Base-by-base conservation (phyloP, 139 green algal genomes). In the Axilococcus clingmanii region DNA sequence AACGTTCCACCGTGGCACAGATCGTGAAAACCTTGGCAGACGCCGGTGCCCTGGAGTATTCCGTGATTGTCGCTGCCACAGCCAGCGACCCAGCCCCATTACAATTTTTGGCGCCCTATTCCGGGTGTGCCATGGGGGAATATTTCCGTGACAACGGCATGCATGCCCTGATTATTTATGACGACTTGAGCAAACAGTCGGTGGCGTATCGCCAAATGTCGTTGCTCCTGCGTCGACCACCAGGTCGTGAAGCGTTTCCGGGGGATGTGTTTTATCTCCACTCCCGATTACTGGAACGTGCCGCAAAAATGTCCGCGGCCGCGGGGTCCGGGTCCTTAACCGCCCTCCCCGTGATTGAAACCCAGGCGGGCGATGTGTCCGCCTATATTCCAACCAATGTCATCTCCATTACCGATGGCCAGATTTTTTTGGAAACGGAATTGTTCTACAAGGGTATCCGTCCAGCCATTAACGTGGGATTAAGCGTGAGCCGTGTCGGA, bases 151-250 rank as follows among this genome's bases (percentile, higher is more conserved):
- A 87, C 61, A 84, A 61, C 31, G 76, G 75, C 40, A 86, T 83
- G 68, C 83, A 52, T 65, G 19, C 59, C 64, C 57, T 51, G 17
- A 51, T 51, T 49, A 80, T 94, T 45, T 95, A 90, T 61, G 86
- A 93, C 62, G 86, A 95, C 59, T 59, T 95, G 56, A 87, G 74
- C 43, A 94, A 94, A 67, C 84, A 94, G 71, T 82, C 79, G 15
- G 82, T 92, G 16, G 85, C 85, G 5, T 94, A 94, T 72, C 80
- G 85, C 43, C 80, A 94, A 68, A 94, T 94, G 80, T 93, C 85
- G 32, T 72, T 94, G 49, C 69, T 94, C 48, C 71, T 94, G 55
- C 71, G 85, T 53, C 80, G 85, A 42, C 85, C 85, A n/a, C 85
- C 85, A 49, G 85, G 85, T 29, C 85, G 85, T 53, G 85, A 93